phyloP scores from a whole-genome alignment of 2,329 filamentous ascomycete genomes.

The Polychaeton citri region DNA sequence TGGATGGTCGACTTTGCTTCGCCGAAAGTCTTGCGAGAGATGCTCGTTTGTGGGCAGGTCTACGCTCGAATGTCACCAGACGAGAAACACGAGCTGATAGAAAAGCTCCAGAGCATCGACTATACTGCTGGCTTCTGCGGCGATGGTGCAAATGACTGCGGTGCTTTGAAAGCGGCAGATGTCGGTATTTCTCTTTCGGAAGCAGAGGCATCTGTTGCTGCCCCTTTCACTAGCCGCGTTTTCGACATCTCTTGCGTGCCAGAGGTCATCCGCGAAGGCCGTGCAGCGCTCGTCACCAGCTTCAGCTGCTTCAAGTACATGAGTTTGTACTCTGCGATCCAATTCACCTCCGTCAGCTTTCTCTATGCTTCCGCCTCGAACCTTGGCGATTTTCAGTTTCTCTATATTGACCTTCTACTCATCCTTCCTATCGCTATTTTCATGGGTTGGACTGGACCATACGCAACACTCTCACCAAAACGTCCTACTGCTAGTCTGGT shows the following conservation, averaged over 20 bases:
- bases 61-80: conserved; percentile 98
- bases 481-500: conserved; percentile 85
- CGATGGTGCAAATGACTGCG: conserved; percentile 94
- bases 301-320: conserved; percentile 99
- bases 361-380: conserved; percentile 90
- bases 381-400: conserved; percentile 92
- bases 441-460: conserved; percentile 94
- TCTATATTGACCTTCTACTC: conserved; percentile 85
- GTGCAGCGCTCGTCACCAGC: conserved; percentile 90
- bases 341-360: conserved; percentile 95
- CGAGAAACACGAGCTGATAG: conserved; percentile 94
- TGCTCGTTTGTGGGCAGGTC: conserved; percentile 83
- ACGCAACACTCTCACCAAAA: conserved; percentile 63
- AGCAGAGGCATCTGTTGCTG: conserved; percentile 94
- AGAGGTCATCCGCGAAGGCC: conserved; percentile 82
- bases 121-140: conserved; percentile 95
- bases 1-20: conserved; percentile 91
- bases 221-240: conserved; percentile 85
- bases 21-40: conserved; percentile 65
- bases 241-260: conserved; percentile 96
- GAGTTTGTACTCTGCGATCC: conserved; percentile 97
- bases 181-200: conserved; percentile 95
- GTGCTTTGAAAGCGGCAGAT: conserved; percentile 90
- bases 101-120: conserved; percentile 90
- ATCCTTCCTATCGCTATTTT: conserved; percentile 96